Base-by-base conservation (phyloP, 2,329 filamentous ascomycete species). In the Aspergillus aculeatinus region DNA sequence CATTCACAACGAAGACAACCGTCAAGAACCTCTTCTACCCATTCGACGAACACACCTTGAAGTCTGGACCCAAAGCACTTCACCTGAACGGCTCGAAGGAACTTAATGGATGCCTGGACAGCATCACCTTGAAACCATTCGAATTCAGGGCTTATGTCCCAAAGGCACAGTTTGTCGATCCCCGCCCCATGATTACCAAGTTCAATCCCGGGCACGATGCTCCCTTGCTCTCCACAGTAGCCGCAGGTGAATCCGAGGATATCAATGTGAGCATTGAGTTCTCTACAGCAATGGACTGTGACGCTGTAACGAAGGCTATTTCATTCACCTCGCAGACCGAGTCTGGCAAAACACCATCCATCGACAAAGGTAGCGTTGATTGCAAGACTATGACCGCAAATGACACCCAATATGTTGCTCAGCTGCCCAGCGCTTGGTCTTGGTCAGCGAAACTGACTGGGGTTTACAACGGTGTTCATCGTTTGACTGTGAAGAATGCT, bases 21-120 rank as follows among this genome's bases (percentile, higher is more conserved):
- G 85, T 89, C 62, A 85, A 83, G 68, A 88, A 87, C 65, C 68
- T 89, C 12, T 87, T 89, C 69, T 84, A 83, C 67, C 85, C 86
- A 0, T 86, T 84, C 65, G 84, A 86, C 25, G 80, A 85, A 62
- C 75, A 82, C 59, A 80, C 73, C 0, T 74, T 89, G n/a, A 76
- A 77, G 52, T 68, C 72, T 1, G 82, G 83, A 1, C 70, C 76
- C 1, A 71, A 77, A 4, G 75, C 74, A 31, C 76, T 85, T 44
- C 78, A 78, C 12, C 76, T 84, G 48, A 80, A 81, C 57, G 77
- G 77, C 2, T 81, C 80, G 0, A 75, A 69, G 0, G 71, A 79
- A 3, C 74, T 68, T 51, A 85, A 84, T 60, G 87, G 87, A 2
- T 89, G 87, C 65, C 66, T 87, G 3, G 72, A 77, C 31, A 78